Evolutionary conservation across 2,329 filamentous ascomycete genomes (phyloP).

Genomic region (Talaromyces sp.): DNA sequence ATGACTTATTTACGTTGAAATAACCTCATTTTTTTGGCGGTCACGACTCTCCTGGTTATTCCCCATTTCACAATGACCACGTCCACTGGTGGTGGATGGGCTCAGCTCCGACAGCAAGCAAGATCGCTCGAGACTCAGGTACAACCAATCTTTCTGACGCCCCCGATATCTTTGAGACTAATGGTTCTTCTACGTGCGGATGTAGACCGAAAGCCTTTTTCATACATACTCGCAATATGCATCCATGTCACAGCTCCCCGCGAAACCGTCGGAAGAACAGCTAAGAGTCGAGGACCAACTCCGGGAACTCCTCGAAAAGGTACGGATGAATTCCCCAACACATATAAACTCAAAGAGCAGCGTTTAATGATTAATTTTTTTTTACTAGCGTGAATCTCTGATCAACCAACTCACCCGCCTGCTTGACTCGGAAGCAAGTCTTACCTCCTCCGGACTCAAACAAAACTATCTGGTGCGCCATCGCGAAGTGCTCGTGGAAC

Average conservation of each 20-base stretch:
- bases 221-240: constrained; percentile 85
- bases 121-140: constrained; percentile 87
- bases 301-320: constrained; percentile 78
- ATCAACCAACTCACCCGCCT: constrained; percentile 80
- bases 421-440: constrained; percentile 83
- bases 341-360: background rate
- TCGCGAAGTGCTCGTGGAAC: constrained; percentile 81
- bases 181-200: background rate
- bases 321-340: constrained; percentile 31
- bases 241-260: constrained; percentile 69
- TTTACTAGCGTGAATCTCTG: constrained; percentile 67
- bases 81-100: constrained; percentile 69
- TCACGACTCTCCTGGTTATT: background rate
- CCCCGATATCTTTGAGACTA: background rate
- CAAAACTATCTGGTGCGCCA: constrained; percentile 92
- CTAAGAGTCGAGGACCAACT: constrained; percentile 72
- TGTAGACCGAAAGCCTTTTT: constrained; percentile 70
- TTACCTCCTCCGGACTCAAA: constrained; percentile 89
- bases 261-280: constrained; percentile 83
- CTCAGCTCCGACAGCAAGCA: constrained; percentile 89
- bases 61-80: constrained; percentile 44
- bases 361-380: constrained; percentile 11
- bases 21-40: background rate
- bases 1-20: background rate
- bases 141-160: constrained; percentile 16